Evolutionary conservation across 768 basidiomycete genomes (phyloP), one percentile per base, ranked within the genome.

Genomic region (Pleurotus cornucopiae): DNA sequence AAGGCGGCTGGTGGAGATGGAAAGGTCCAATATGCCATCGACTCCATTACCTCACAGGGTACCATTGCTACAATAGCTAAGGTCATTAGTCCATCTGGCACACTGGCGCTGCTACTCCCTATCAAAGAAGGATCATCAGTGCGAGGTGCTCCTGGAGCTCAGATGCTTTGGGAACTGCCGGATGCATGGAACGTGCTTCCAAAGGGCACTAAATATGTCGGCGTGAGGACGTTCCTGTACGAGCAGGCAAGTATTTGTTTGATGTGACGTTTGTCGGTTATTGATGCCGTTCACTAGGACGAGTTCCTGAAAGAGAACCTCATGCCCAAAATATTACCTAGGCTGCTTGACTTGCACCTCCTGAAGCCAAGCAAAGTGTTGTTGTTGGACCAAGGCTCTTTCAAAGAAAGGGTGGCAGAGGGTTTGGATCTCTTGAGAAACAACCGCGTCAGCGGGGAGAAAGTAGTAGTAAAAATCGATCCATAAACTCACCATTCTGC

Each of bases 361-460:
- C 72, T 82, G 54, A 63, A 72, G 56, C 78, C 81, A 11, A 76
- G 71, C 52, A 69, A 67, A 1, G 66, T 77, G 11, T 67, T 66
- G 9, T 58, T 82, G 25, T 37, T 79, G 37, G 73, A 78, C 46
- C 61, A 77, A 49, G 79, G 77, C 1, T 61, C 68, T 11, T 65
- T 81, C 49, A 68, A 71, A 52, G 73, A 77, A 26, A 69, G 80
- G 21, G 73, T 75, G 1, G 68, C 64, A 13, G 61, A 56, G n/a
- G 81, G 76, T 0, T 60, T 81, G 41, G 73, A 78, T 48, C 59
- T 82, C 39, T 57, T 82, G 43, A 71, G 78, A 48, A 70, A 74
- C 34, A 79, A 79, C 58, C 71, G 76, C 63, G 64, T 80, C 44
- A 79, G 75, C 39, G 79, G 79, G 20, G 76, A 80, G 65, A 47